phyloP scores from a whole-genome alignment of 805 yeast genomes.

The Saturnispora diversa region DNA sequence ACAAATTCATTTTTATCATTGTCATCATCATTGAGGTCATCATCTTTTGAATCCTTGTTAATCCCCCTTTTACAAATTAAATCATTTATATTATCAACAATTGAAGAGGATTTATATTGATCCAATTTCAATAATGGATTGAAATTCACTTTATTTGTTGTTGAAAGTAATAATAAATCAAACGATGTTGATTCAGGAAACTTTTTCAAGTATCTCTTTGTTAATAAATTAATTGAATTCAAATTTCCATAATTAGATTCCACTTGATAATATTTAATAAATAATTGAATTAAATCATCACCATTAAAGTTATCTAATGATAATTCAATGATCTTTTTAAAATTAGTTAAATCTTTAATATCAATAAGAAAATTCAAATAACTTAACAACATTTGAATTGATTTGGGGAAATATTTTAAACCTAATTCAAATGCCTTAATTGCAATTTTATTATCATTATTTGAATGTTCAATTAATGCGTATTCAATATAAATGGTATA shows the following conservation, averaged over 20 bases:
- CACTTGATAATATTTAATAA: conserved; percentile 52
- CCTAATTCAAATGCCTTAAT: conserved; percentile 74
- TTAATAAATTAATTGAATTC: conserved; percentile 56
- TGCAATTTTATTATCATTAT: conserved; percentile 62
- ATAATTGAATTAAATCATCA: conserved; percentile 38
- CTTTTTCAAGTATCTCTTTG: conserved; percentile 52
- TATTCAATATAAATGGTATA: conserved; percentile 74
- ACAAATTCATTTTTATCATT: conserved; percentile 21
- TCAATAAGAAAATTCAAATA: conserved; percentile 68
- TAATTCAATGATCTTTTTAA: conserved; percentile 76
- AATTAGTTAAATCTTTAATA: conserved; percentile 58
- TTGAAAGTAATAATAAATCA: conserved; percentile 18
- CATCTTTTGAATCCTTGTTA: too few species aligned
- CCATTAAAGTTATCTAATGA: conserved; percentile 47
- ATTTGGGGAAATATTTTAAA: conserved; percentile 41
- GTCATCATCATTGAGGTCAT: conserved; percentile 9
- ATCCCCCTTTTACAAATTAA: too few species aligned
- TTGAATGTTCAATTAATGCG: conserved; percentile 71
- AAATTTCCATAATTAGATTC: conserved; percentile 67
- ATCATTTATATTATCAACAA: neutral
- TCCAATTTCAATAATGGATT: conserved; percentile 32
- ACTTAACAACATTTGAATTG: conserved; percentile 54
- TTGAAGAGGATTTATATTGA: conserved; percentile 15
- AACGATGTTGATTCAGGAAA: conserved; percentile 52
- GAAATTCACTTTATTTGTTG: conserved; percentile 20